Conservation (phyloP, 306 rosid species). For the Trifolium pratense region DNA sequence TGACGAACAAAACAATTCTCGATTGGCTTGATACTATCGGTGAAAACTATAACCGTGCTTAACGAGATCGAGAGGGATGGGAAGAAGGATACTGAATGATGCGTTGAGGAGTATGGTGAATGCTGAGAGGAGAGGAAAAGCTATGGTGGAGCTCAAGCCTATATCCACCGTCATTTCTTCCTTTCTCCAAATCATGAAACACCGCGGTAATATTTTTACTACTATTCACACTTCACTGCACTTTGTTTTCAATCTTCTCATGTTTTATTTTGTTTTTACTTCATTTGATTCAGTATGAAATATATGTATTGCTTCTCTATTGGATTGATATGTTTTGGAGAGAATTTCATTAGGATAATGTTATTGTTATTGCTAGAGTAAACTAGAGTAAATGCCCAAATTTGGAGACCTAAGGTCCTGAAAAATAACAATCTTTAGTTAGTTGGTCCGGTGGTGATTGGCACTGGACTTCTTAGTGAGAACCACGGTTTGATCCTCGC, state of each 20-base stretch:
- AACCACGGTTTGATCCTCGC: too few relatives aligned
- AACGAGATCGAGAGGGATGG: slow-evolving; percentile 54
- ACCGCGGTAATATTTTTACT: slow-evolving; percentile 56
- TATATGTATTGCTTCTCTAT: background rate
- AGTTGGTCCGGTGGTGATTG: too few relatives aligned
- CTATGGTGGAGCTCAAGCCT: slow-evolving; percentile 72
- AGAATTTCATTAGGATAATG: background rate
- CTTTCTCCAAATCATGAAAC: slow-evolving; percentile 82
- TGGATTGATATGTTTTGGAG: background rate
- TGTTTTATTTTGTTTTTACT: too few relatives aligned
- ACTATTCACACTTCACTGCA: background rate
- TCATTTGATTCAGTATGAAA: background rate
- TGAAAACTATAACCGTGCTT: background rate
- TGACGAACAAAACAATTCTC: background rate
- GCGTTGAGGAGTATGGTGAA: slow-evolving; percentile 82
- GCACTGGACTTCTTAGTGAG: too few relatives aligned
- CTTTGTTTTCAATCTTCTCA: background rate
- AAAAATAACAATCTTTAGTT: too few relatives aligned
- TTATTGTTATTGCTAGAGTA: background rate
- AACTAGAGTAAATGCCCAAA: background rate
- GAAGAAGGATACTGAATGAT: slow-evolving; percentile 79
- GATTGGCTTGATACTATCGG: background rate
- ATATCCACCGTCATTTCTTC: slow-evolving; percentile 63
- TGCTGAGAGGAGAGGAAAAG: slow-evolving; percentile 79
- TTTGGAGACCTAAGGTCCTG: too few relatives aligned